Evolutionary conservation across 75 land plant genomes (phyloP).

Genomic region (Pinus taeda): DNA sequence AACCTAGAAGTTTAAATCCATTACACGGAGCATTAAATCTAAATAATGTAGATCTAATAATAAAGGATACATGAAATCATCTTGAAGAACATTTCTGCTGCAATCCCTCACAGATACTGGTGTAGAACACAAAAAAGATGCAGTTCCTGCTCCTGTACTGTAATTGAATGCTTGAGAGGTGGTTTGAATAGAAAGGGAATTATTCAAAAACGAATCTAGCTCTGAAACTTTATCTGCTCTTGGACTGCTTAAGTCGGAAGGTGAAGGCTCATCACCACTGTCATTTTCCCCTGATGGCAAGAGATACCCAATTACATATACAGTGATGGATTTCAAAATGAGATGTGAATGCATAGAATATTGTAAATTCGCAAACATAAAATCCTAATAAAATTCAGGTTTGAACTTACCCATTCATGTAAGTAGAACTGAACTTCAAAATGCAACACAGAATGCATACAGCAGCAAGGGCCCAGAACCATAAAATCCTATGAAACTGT

Average conservation of each 20-base stretch:
- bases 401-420: no score
- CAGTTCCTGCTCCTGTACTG: neutral
- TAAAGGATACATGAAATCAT: constrained; percentile 6
- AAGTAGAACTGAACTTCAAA: no score
- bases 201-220: neutral
- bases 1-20: no score
- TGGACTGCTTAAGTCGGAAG: neutral
- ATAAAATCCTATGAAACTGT: no score
- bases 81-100: neutral
- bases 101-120: constrained; percentile 3
- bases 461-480: no score
- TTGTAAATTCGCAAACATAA: neutral
- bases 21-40: no score
- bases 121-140: constrained; percentile 2
- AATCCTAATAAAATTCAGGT: neutral
- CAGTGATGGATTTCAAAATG: neutral
- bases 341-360: neutral
- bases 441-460: no score
- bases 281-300: neutral
- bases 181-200: neutral
- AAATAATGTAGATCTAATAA: neutral
- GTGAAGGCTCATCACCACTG: neutral
- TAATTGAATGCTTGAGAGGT: neutral
- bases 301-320: neutral
- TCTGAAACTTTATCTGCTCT: neutral